phyloP scores from a whole-genome alignment of 2,329 filamentous ascomycete species.

The Bipolaris cookei region DNA sequence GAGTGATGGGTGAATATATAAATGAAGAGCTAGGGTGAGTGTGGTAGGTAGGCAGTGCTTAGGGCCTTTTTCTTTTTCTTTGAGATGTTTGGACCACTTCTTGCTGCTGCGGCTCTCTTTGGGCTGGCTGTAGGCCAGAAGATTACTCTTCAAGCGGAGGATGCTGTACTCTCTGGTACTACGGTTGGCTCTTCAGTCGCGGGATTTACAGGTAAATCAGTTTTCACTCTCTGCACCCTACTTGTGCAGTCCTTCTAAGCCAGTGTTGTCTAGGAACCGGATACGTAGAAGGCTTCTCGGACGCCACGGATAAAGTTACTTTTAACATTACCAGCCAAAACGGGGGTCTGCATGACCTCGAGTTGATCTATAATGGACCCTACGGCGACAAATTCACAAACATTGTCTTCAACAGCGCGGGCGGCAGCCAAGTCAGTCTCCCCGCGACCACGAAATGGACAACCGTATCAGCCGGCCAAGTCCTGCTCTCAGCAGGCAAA shows the following conservation, averaged over 20 bases:
- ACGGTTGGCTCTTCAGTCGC: conserved; percentile 2
- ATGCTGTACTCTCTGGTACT: not conserved
- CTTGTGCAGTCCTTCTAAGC: not conserved
- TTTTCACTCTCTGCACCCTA: too few relatives aligned
- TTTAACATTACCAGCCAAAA: conserved; percentile 50
- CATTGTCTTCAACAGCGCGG: conserved; percentile 53
- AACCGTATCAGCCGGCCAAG: conserved; percentile 53
- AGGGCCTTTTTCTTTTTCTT: not conserved
- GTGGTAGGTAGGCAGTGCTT: not conserved
- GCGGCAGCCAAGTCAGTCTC: conserved; percentile 52
- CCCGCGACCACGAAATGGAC: conserved; percentile 50
- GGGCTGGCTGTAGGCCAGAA: conserved; percentile 24
- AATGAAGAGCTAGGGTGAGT: not conserved
- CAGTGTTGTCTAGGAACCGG: conserved; percentile 48
- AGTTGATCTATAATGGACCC: conserved; percentile 54
- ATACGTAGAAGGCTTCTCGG: conserved; percentile 57
- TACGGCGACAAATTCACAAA: conserved; percentile 56
- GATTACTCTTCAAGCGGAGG: conserved; percentile 14
- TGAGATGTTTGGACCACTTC: conserved; percentile 1
- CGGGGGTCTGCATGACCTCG: conserved; percentile 54
- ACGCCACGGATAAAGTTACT: conserved; percentile 52
- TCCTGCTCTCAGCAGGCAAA: conserved; percentile 52
- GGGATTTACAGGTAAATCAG: conserved; percentile 1
- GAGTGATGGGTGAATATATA: not conserved
- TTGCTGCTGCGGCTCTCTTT: conserved; percentile 8